Evolutionary conservation across 2,329 filamentous ascomycete species (phyloP).

Genomic region (Colletotrichum noveboracense): DNA sequence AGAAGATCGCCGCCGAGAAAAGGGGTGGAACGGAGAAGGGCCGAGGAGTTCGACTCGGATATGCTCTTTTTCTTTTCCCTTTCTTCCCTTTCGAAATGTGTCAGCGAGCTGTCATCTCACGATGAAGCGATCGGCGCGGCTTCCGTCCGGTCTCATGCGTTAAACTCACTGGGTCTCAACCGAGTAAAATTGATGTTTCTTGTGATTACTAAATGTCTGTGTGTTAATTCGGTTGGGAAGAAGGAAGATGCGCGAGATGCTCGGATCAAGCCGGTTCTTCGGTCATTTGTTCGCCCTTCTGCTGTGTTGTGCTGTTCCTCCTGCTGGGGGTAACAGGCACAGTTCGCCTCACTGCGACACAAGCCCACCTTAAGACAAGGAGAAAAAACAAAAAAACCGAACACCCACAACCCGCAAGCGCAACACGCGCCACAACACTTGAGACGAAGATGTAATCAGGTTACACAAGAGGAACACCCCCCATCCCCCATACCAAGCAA

Average conservation of each 20-base stretch:
- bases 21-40: neutral
- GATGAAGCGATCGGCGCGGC: neutral
- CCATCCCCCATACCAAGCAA: neutral
- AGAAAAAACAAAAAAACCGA: neutral
- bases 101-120: constrained; percentile 7
- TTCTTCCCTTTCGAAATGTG: neutral
- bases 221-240: neutral
- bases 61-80: neutral
- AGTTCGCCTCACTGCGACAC: neutral
- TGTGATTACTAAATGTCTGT: neutral
- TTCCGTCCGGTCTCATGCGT: constrained; percentile 14
- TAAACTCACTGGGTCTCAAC: neutral
- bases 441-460: neutral
- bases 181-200: neutral
- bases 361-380: neutral
- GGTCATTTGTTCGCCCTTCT: neutral
- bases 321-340: no score
- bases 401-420: neutral
- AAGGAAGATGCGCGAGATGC: neutral
- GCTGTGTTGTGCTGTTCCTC: neutral
- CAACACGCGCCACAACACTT: neutral
- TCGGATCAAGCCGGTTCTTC: neutral
- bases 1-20: neutral
- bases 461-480: neutral
- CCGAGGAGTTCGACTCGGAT: neutral